Conservation (phyloP, 2,329 filamentous ascomycete species). For the Sporothrix euskadiensis region DNA sequence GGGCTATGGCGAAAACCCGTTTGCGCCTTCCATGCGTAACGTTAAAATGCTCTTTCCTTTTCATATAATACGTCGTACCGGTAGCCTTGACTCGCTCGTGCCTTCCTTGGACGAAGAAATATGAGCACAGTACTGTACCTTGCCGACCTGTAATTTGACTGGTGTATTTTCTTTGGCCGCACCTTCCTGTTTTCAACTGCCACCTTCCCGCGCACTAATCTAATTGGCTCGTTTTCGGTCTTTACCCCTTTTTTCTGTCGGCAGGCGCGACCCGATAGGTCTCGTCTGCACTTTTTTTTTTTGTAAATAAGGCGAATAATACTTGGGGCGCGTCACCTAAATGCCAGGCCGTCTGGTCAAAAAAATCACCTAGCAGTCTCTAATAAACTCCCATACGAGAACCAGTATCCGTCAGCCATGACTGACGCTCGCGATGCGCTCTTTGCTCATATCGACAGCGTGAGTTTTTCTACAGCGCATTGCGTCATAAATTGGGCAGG, state of each 20-base stretch:
- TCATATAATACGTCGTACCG: background rate
- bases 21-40: slow-evolving; percentile 1
- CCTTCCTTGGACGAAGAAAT: background rate
- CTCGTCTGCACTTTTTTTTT: background rate
- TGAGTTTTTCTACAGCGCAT: slow-evolving; percentile 11
- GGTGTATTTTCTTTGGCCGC: background rate
- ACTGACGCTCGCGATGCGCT: background rate
- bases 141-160: background rate
- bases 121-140: background rate
- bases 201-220: slow-evolving; percentile 1
- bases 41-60: background rate
- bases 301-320: background rate
- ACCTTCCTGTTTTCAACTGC: slow-evolving; percentile 10
- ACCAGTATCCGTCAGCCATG: background rate
- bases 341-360: background rate
- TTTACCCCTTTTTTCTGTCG: slow-evolving; percentile 3
- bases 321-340: background rate
- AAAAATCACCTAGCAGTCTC: background rate
- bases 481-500: slow-evolving; percentile 30
- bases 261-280: slow-evolving; percentile 21
- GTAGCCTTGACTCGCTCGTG: background rate
- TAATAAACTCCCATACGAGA: background rate
- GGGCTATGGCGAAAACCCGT: background rate
- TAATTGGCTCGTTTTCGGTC: background rate
- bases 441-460: background rate